Evolutionary conservation across 2,329 filamentous ascomycete species (phyloP), one percentile per base, ranked within the genome.

Genomic region (Diaporthe sp.): DNA sequence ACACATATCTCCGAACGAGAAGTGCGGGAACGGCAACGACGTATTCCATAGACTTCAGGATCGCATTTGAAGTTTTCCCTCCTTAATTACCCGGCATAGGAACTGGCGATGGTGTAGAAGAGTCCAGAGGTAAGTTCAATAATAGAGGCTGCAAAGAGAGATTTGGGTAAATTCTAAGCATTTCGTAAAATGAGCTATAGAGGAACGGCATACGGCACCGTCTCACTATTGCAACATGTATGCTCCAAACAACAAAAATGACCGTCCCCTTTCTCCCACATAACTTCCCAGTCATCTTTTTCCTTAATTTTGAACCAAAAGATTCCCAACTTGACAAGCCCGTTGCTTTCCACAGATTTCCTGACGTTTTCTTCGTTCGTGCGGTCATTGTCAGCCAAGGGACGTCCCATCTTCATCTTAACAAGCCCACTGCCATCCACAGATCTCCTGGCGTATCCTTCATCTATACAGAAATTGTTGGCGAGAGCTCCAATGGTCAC

Each of bases 261-360:
- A 37, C 61, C 47, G 13, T 68, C 72, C 22, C 25, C 2, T 28
- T 7, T 58, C 39, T 57, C 22, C 72, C 60, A 73, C 22, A 73
- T 17, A 58, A 68, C 60, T n/a, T 73, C 25, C 15, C 20, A n/a
- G 1, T 31, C 55, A 34, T 57, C 53, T n/a, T 2, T 25, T 22
- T 58, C 60, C 25, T 25, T 49, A 10, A 58, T 28, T 13, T 73
- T 73, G 49, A 73, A 73, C 72, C 72, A 68, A 8, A 73, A 73
- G 1, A 68, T 67, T 22, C 61, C 72, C 37, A 73, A 51, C 10
- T 55, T 47, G 3, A 58, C 39, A 10, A 67, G 71, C 5, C 25
- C 25, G 37, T 55, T 55, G 31, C 12, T 28, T 9, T 57, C 60
- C 51, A 17, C 22, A 47, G 8, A 25, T 2, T 49, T 31, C 60